Percentiles rank a stretch among this genome's conserved stretches.
phyloP scores from a whole-genome alignment of 805 yeast species.

The Ogataea sp. region DNA sequence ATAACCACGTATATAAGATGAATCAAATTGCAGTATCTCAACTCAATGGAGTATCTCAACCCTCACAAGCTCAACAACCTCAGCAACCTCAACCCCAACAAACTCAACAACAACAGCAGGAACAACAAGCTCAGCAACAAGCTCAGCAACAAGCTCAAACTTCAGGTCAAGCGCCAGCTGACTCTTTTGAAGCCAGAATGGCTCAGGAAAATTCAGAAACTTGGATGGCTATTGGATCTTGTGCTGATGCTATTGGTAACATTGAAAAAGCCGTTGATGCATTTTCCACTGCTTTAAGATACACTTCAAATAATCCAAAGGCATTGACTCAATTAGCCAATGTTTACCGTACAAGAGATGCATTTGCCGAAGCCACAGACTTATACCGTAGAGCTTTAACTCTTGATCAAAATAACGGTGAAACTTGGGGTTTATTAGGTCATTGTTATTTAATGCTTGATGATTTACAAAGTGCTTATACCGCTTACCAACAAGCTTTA shows the following conservation, averaged over 20 bases:
- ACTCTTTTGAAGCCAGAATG: constrained; percentile 22
- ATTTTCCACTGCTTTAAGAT: constrained; percentile 80
- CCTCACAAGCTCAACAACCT: too few relatives aligned
- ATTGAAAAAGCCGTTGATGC: constrained; percentile 84
- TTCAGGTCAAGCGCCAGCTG: constrained; percentile 4
- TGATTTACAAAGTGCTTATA: constrained; percentile 90
- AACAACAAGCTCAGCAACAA: constrained; percentile 1
- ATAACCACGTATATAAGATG: too few relatives aligned
- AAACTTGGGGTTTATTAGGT: constrained; percentile 94
- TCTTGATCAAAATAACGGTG: constrained; percentile 82
- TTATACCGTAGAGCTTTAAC: constrained; percentile 81
- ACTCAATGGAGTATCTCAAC: too few relatives aligned
- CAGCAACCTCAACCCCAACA: not conserved
- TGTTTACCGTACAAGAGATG: constrained; percentile 80
- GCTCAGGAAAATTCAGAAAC: constrained; percentile 63
- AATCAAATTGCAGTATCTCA: too few relatives aligned
- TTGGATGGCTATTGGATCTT: constrained; percentile 82
- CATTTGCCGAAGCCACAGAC: constrained; percentile 91
- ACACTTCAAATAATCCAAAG: constrained; percentile 78
- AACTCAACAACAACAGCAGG: not conserved
- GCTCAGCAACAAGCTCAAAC: constrained; percentile 2
- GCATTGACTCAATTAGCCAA: constrained; percentile 83
- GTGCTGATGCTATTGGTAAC: constrained; percentile 86
- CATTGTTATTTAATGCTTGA: constrained; percentile 97
- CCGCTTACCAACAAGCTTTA: constrained; percentile 93